Evolutionary conservation across 2,329 filamentous ascomycete genomes (phyloP), one percentile per base, ranked within the genome.

Genomic region (Aureobasidium sp.): DNA sequence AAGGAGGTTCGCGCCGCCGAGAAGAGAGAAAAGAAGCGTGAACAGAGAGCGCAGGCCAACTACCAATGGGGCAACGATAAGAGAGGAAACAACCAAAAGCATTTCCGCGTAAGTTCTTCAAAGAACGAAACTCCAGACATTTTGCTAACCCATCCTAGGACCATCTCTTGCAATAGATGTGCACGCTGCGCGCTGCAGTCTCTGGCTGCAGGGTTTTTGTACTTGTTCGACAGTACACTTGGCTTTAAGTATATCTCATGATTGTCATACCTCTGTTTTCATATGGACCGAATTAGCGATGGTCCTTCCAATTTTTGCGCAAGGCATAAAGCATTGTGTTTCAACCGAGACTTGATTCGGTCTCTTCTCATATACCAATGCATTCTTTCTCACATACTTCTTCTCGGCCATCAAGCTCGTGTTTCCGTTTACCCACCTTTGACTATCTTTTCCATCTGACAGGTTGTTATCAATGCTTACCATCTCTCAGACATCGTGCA

Each of bases 31-130:
- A 81, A 84, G 64, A 88, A 86, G 70, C 78, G 83, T 63, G 85
- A 87, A 67, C 81, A 87, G 43, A 71, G 74, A 63, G 75, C 67
- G 32, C 65, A 73, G 63, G 69, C 69, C 70, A 81, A 81, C 65
- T 87, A 87, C 68, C 82, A 89, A 65, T 88, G 86, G 76, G 82
- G 83, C 36, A 82, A 91, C 70, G 87, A 93, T 71, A 88, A 84
- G 78, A 83, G 83, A 69, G 81, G 78, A 64, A 96, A 97, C 76
- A 83, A 83, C 79, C 90, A 95, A 74, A 88, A 88, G 76, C 86
- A 89, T 73, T 89, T 82, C 80, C 80, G 86, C 71, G 82, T 82
- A 77, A 75, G 80, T 76, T 57, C 64, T 39, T 24, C 15, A 10
- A 17, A 32, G 1, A 3, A 29, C 20, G 12, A 43, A 15, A 29